Evolutionary conservation across 2,329 filamentous ascomycete species (phyloP), one percentile per base, ranked within the genome.

Genomic region (Diaporthe caulivora): DNA sequence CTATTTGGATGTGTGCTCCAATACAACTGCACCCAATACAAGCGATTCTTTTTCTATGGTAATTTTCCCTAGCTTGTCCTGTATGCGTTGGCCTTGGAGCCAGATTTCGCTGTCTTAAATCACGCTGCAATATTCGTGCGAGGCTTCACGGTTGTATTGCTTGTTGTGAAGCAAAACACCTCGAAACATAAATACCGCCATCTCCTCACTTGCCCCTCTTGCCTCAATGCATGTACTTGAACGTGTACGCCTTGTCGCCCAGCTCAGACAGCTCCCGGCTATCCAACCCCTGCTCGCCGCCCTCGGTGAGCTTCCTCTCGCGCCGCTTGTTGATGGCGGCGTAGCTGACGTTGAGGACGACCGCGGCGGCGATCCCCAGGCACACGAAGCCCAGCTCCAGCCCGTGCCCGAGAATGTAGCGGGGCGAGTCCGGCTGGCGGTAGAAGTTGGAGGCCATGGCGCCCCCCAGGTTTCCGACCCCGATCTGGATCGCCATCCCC

Each of bases 361-460:
- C 31, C 1, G 85, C 82, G 0, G 87, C 87, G 37, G 86, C 76
- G 21, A 89, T 83, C 0, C 87, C 87, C 0, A 80, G 76, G 3
- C 76, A 74, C 26, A 89, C 86, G 73, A 90, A 90, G 0, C 81
- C 86, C 3, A 90, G 77, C 76, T 89, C 87, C 17, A 90, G 77
- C 0, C 78, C 44, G 9, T 70, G 64, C 0, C 88, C 88, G 0
- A 89, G 80, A 5, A 84, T 81, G 68, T 88, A 90, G 6, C 84
- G 82, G 0, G 88, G 88, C 1, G 78, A 78, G 73, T 90, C 88
- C 6, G 80, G 80, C 37, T 83, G 79, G 4, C 92, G 87, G 77
- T 94, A 94, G 77, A 94, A 93, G 78, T 94, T 94, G 7, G 91
- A 92, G 0, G 92, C 90, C 88, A 94, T 92, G 1, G 91, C 92